Evolutionary conservation across 2,329 filamentous ascomycete species (phyloP), one percentile per base, ranked within the genome.

Genomic region (Ceratocystis eucalypticola): DNA sequence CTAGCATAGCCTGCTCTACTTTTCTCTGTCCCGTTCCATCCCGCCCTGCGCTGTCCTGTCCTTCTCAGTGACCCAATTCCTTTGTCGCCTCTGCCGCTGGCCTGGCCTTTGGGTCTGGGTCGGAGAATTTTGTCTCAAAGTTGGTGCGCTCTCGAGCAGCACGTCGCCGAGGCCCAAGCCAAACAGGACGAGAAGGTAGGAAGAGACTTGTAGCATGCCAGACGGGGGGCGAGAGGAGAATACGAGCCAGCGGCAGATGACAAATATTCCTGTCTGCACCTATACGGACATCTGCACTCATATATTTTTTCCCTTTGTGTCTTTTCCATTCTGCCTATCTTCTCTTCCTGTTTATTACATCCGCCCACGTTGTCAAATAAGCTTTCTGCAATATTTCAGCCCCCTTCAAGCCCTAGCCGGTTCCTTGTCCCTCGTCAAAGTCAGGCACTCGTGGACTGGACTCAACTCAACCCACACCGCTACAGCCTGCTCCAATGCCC

Each of bases 51-150:
- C 45, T 48, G 45, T 48, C 45, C 45, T 48, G 45, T 48, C 50
- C 20, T 15, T 22, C 20, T 10, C 50, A 41, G 37, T 12, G 37
- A 41, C 37, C 37, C 10, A 12, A 41, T 55, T 7, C 4, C 12
- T 59, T 17, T 37, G 5, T n/a, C n/a, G 46, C 25, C 28, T 59
- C 53, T 30, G 50, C 22, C 50, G 20, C 20, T 10, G 53, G 7
- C 25, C 10, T 57, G 25, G 28, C 22, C 28, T 33, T 33, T 59
- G 53, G 53, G 53, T 59, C 53, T 33, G 53, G 53, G 28, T 37
- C 53, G 53, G 53, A 20, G 53, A 59, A 59, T 37, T 59, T 59
- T 59, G 53, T 59, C 53, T 59, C 28, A 59, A 59, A 59, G 53
- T 59, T 59, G 53, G 22, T 59, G 5, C 53, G 53, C 53, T 59